A percentile compares a stretch with the other conserved stretches of the same genome.
phyloP scores from a whole-genome alignment of 768 basidiomycete genomes.

The Dentipellis fragilis region DNA sequence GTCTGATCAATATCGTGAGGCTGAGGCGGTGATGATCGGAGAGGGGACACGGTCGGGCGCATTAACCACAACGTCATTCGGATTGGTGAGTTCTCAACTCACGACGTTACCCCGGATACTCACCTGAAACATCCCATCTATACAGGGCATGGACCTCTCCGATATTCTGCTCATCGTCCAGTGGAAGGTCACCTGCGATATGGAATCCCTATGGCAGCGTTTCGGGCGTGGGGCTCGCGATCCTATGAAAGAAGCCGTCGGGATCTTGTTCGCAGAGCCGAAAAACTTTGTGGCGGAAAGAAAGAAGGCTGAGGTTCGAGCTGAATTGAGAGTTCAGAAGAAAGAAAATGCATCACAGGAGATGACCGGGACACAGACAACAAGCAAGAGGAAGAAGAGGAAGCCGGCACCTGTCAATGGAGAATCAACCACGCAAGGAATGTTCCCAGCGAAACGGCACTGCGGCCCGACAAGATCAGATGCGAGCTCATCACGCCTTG shows the following conservation, averaged over 20 bases:
- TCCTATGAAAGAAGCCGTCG: neutral
- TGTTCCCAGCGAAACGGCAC: too few relatives aligned
- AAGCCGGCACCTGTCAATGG: too few relatives aligned
- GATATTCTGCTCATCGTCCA: neutral
- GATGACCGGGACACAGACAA: too few relatives aligned
- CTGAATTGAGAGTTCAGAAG: too few relatives aligned
- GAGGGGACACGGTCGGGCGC: constrained; percentile 19
- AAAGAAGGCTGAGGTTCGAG: neutral
- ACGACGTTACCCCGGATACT: neutral
- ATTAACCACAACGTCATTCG: constrained; percentile 23
- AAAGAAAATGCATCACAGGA: too few relatives aligned
- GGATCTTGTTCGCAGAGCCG: neutral
- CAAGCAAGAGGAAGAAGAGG: too few relatives aligned
- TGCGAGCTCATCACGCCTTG: too few relatives aligned
- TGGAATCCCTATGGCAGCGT: neutral
- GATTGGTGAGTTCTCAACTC: constrained; percentile 20
- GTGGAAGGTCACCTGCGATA: neutral
- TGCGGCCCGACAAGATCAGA: too few relatives aligned
- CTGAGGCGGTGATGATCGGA: constrained; percentile 7
- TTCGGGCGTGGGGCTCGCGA: neutral
- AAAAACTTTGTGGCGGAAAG: neutral
- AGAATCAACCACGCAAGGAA: too few relatives aligned
- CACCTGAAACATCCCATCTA: too few relatives aligned
- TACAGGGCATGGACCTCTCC: neutral
- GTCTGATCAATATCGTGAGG: constrained; percentile 15